These are phyloP conservation scores for Cyclotella sp. DNA, from an alignment of 108 stramenopile species.

Conservation along the genomic window DNA sequence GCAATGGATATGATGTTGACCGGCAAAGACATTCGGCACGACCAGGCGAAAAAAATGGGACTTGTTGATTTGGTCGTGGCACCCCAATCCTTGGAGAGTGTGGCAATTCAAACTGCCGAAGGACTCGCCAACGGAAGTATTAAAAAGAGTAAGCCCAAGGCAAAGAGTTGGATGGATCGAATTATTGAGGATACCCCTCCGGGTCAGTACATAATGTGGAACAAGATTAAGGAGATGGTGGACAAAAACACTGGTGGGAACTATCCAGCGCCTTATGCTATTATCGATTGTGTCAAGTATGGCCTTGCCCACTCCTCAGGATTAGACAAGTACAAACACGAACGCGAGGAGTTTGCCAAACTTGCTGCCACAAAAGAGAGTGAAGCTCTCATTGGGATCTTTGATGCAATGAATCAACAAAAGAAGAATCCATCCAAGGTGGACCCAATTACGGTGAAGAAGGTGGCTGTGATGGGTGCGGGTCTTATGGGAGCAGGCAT, in stretches of 20 bases:
- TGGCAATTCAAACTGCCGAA: constrained; percentile 87
- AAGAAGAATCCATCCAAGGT: constrained; percentile 92
- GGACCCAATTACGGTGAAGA: constrained; percentile 72
- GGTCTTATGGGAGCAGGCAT: constrained; percentile 99
- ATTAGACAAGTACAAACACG: constrained; percentile 80
- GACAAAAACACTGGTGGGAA: constrained; percentile 95
- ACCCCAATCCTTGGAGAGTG: constrained; percentile 84
- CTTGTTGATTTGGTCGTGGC: constrained; percentile 96
- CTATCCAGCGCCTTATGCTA: constrained; percentile 95
- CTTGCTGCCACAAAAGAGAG: constrained; percentile 96
- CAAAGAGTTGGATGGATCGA: constrained; percentile 79
- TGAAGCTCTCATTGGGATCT: constrained; percentile 95
- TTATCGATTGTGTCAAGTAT: constrained; percentile 93
- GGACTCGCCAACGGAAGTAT: constrained; percentile 88
- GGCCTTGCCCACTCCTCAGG: constrained; percentile 80
- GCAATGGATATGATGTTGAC: constrained; percentile 98
- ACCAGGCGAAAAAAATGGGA: constrained; percentile 98
- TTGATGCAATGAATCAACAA: constrained; percentile 93
- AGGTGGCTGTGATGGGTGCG: constrained; percentile 97
- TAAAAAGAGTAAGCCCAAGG: constrained; percentile 86
- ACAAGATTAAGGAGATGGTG: constrained; percentile 92
- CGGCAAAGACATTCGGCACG: constrained; percentile 94
- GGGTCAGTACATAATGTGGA: constrained; percentile 93
- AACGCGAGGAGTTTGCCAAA: constrained; percentile 95
- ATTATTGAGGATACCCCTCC: constrained; percentile 92